phyloP scores from a whole-genome alignment of 345 rosid species.

The Brassica nigra region DNA sequence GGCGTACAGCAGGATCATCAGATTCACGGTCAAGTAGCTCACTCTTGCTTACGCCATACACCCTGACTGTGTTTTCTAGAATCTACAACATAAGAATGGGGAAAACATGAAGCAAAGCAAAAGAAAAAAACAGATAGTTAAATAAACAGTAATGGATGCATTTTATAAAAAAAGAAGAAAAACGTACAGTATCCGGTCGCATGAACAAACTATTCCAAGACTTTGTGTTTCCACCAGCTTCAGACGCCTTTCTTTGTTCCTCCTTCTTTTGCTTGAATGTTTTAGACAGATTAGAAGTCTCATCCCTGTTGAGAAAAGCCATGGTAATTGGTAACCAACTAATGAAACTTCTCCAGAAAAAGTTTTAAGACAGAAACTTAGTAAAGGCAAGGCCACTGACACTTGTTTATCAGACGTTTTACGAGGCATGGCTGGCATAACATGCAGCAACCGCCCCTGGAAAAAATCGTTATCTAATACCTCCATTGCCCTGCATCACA shows the following conservation, averaged over 20 bases:
- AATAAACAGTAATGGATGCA: neutral
- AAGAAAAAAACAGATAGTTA: neutral
- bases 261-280: conserved; percentile 76
- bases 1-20: conserved; percentile 93
- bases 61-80: conserved; percentile 82
- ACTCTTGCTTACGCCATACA: conserved; percentile 84
- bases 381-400: conserved; percentile 44
- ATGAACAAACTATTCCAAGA: conserved; percentile 96
- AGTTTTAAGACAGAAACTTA: conserved; percentile 12
- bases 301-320: conserved; percentile 39
- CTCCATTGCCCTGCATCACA: conserved; percentile 69
- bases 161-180: conserved; percentile 13
- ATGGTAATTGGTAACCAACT: conserved; percentile 32
- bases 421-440: conserved; percentile 71
- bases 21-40: conserved; percentile 87
- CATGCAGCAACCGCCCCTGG: conserved; percentile 91
- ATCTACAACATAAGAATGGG: conserved; percentile 48
- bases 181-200: conserved; percentile 83
- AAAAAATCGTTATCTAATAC: conserved; percentile 76
- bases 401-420: conserved; percentile 50
- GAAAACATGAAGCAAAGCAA: conserved; percentile 8
- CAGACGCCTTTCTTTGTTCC: conserved; percentile 85
- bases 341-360: conserved; percentile 9
- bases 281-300: conserved; percentile 45
- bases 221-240: conserved; percentile 83